Conservation (phyloP, 768 basidiomycete genomes). For the Tricholoma hemisulphureum region DNA sequence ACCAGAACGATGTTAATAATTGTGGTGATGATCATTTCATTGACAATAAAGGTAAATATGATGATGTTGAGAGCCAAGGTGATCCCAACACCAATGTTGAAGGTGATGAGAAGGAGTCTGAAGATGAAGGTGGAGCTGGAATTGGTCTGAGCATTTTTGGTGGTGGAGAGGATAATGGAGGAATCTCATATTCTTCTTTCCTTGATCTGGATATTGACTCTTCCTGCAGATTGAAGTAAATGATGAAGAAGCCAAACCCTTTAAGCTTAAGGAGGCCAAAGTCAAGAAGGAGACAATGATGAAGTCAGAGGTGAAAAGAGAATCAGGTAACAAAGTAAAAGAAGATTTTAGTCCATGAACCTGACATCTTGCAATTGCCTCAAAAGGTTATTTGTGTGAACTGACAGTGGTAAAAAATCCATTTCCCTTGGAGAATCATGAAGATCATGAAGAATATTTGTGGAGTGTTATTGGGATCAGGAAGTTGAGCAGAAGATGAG, state of each 20-base stretch:
- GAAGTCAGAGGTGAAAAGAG: neutral
- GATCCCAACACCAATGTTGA: neutral
- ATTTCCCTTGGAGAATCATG: too few species aligned
- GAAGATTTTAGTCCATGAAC: too few species aligned
- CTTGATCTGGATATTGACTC: neutral
- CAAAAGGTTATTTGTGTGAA: too few species aligned
- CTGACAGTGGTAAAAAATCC: too few species aligned
- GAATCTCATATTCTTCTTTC: neutral
- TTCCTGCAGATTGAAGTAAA: neutral
- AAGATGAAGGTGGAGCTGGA: neutral
- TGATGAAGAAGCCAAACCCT: neutral
- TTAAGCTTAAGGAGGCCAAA: neutral
- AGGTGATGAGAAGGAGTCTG: neutral
- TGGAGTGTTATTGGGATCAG: too few species aligned
- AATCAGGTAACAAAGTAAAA: neutral
- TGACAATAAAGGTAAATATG: neutral
- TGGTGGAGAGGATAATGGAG: neutral
- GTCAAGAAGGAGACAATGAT: neutral
- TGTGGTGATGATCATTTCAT: neutral
- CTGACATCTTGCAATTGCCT: too few species aligned
- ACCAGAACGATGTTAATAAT: neutral
- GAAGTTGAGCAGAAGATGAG: too few species aligned
- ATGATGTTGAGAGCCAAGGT: neutral
- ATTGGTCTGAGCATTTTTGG: neutral
- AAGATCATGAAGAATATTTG: too few species aligned